phyloP scores from a whole-genome alignment of 2,329 filamentous ascomycete species.

The Lomentospora prolificans region DNA sequence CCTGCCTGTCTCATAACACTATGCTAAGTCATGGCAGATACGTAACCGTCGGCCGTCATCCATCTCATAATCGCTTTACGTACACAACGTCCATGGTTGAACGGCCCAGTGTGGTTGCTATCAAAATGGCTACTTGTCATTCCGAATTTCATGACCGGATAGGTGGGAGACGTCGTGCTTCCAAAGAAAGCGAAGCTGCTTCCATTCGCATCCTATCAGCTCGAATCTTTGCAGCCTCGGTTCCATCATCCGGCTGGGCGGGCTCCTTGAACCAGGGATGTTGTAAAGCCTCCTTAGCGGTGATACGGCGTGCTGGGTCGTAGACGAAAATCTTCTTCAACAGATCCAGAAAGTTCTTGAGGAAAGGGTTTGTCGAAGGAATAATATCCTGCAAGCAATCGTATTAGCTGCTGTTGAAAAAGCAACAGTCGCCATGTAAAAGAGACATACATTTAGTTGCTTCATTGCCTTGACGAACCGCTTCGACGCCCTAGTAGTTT shows the following conservation, averaged over 20 bases:
- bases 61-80: background rate
- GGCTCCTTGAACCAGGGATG: conserved; percentile 61
- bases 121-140: no score
- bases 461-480: conserved; percentile 68
- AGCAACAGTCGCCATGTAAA: background rate
- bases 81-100: background rate
- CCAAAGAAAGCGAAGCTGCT: conserved; percentile 19
- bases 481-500: conserved; percentile 54
- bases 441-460: conserved; percentile 43
- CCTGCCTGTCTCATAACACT: background rate
- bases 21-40: background rate
- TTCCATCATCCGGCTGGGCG: conserved; percentile 55
- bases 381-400: conserved; percentile 47
- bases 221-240: conserved; percentile 56
- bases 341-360: conserved; percentile 54
- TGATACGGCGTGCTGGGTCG: conserved; percentile 55
- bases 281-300: conserved; percentile 54
- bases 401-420: background rate
- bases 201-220: conserved; percentile 38
- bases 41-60: background rate
- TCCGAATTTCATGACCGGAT: conserved; percentile 3
- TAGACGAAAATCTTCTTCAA: conserved; percentile 60
- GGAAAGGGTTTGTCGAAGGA: conserved; percentile 47
- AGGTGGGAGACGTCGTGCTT: conserved; percentile 3
- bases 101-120: background rate